Conservation (phyloP, 495 filamentous ascomycete genomes). For the Glarea lozoyensis region DNA sequence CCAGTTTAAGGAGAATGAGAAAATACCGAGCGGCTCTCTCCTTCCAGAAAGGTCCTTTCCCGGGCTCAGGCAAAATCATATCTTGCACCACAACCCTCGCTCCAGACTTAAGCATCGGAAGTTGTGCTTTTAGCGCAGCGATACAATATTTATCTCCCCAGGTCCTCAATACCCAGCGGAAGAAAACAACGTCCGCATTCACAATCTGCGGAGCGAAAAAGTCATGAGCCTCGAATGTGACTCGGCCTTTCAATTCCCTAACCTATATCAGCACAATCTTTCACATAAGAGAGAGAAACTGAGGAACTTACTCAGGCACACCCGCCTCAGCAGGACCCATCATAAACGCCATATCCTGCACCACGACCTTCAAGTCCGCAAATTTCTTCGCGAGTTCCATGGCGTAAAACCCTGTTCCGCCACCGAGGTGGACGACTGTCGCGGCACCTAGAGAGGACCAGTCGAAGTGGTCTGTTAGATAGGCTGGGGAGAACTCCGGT, state of each 20-base stretch:
- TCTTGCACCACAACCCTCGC: conserved; percentile 43
- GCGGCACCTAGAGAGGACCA: conserved; percentile 26
- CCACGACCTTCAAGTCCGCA: conserved; percentile 36
- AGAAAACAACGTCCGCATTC: conserved; percentile 43
- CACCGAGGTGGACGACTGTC: conserved; percentile 43
- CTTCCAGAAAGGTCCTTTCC: conserved; percentile 32
- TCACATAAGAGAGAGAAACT: no score
- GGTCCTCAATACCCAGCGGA: conserved; percentile 47
- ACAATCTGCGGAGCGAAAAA: conserved; percentile 43
- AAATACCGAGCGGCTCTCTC: conserved; percentile 21
- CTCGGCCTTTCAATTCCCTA: conserved; percentile 29
- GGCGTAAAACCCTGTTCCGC: conserved; percentile 40
- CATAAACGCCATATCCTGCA: conserved; percentile 41
- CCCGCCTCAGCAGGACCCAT: conserved; percentile 31
- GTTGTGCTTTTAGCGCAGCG: conserved; percentile 36
- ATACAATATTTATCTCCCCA: conserved; percentile 45
- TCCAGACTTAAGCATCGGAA: conserved; percentile 44
- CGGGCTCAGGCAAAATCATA: conserved; percentile 31
- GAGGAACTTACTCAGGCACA: no score
- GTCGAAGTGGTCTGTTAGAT: conserved; percentile 32
- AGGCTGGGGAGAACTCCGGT: conserved; percentile 34
- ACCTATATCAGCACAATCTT: no score
- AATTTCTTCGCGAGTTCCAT: conserved; percentile 36
- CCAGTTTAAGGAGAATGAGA: not conserved
- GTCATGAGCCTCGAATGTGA: conserved; percentile 38